These are phyloP conservation scores for Backusella circina DNA, from an alignment of 192 early-diverging fungal genomes.

Conservation along the genomic window DNA sequence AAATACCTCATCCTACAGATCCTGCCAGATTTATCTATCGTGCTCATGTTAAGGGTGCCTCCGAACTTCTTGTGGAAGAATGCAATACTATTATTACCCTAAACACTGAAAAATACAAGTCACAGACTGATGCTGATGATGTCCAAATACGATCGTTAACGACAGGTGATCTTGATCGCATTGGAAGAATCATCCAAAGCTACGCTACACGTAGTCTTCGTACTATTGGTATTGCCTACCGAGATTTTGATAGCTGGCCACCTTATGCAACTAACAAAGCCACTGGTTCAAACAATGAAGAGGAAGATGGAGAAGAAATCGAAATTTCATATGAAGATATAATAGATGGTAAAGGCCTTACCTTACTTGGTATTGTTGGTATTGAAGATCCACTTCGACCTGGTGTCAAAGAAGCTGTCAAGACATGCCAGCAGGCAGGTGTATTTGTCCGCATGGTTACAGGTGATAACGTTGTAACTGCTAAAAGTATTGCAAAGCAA, in stretches of 20 bases:
- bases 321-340: slow-evolving; percentile 55
- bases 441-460: slow-evolving; percentile 99
- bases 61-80: slow-evolving; percentile 75
- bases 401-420: slow-evolving; percentile 91
- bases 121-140: slow-evolving; percentile 20
- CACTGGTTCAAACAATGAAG: not conserved
- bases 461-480: slow-evolving; percentile 93
- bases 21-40: slow-evolving; percentile 45
- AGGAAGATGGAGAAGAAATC: slow-evolving; percentile 41
- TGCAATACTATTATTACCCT: slow-evolving; percentile 55
- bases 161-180: slow-evolving; percentile 27
- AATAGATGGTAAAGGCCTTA: slow-evolving; percentile 50
- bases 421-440: slow-evolving; percentile 82
- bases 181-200: slow-evolving; percentile 53
- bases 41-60: slow-evolving; percentile 93
- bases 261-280: slow-evolving; percentile 23
- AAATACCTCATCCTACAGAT: slow-evolving; percentile 46
- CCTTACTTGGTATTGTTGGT: slow-evolving; percentile 86
- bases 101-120: slow-evolving; percentile 13
- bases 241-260: slow-evolving; percentile 73
- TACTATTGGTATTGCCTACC: slow-evolving; percentile 86
- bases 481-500: slow-evolving; percentile 89
- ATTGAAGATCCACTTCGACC: slow-evolving; percentile 96
- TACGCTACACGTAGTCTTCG: slow-evolving; percentile 85
- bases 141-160: slow-evolving; percentile 35